Conservation (phyloP, 768 basidiomycete species). For the Pisolithus tinctorius region DNA sequence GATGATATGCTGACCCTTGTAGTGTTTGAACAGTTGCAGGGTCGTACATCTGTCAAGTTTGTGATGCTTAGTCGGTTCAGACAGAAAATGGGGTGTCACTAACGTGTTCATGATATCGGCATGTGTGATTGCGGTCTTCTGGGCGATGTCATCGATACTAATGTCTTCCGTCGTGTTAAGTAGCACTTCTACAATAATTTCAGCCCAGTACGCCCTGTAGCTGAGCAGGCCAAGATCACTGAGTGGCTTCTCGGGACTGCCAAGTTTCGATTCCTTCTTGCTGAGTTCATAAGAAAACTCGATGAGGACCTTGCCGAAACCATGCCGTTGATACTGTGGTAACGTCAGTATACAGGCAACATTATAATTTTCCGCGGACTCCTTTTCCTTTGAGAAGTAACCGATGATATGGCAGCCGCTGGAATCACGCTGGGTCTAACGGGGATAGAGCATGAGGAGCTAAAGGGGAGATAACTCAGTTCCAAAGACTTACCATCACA, state of each 20-base stretch:
- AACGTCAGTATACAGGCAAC: constrained; percentile 98
- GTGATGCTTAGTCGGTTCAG: constrained; percentile 7
- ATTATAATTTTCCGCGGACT: constrained; percentile 96
- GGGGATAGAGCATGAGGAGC: constrained; percentile 8
- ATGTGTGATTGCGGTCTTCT: constrained; percentile 91
- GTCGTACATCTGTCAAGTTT: constrained; percentile 70
- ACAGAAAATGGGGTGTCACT: constrained; percentile 30
- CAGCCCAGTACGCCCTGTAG: constrained; percentile 96
- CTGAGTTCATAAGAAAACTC: constrained; percentile 98
- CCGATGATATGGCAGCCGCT: constrained; percentile 91
- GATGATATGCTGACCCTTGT: constrained; percentile 91
- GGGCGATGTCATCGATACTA: constrained; percentile 95
- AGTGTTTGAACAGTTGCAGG: constrained; percentile 90
- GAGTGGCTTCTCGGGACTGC: constrained; percentile 96
- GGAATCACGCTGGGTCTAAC: constrained; percentile 76
- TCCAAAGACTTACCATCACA: constrained; percentile 69
- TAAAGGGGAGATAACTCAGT: constrained; percentile 7
- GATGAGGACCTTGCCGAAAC: constrained; percentile 92
- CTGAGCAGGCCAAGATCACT: constrained; percentile 88
- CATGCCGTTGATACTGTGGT: constrained; percentile 95
- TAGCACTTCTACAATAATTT: constrained; percentile 89
- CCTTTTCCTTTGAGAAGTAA: constrained; percentile 99
- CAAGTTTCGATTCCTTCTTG: constrained; percentile 93
- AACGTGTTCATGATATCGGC: constrained; percentile 98
- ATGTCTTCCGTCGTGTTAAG: constrained; percentile 66